These are phyloP conservation scores for Penicillium argentinense DNA, from an alignment of 495 filamentous ascomycete genomes.

Conservation along the genomic window DNA sequence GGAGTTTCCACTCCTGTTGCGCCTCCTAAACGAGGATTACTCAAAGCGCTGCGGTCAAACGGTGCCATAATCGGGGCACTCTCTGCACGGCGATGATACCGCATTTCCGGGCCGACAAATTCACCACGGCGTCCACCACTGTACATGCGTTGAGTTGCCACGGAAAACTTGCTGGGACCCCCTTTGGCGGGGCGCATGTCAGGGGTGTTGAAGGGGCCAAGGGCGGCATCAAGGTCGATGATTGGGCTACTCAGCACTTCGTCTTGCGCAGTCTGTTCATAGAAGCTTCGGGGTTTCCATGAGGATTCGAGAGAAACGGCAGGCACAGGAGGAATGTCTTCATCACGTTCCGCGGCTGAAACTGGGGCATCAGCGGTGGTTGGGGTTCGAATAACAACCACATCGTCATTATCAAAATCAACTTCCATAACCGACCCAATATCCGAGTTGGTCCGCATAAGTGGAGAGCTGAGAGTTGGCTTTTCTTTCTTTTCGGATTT, in stretches of 20 bases:
- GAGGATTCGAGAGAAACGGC: conserved; percentile 34
- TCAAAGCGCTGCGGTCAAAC: conserved; percentile 68
- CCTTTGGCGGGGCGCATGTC: conserved; percentile 46
- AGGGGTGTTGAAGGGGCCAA: conserved; percentile 89
- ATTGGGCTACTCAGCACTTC: conserved; percentile 66
- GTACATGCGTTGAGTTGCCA: conserved; percentile 77
- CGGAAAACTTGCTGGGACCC: conserved; percentile 54
- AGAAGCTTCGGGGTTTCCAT: conserved; percentile 51
- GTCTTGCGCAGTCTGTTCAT: conserved; percentile 44
- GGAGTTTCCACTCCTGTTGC: conserved; percentile 63
- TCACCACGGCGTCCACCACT: conserved; percentile 74
- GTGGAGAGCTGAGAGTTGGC: conserved; percentile 39
- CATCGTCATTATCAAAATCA: conserved; percentile 55
- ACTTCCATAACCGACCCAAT: conserved; percentile 46
- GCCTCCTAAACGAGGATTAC: conserved; percentile 63
- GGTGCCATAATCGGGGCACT: conserved; percentile 88
- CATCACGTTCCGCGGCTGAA: conserved; percentile 18
- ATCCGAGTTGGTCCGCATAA: conserved; percentile 44
- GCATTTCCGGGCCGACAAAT: conserved; percentile 78
- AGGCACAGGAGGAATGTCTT: conserved; percentile 26
- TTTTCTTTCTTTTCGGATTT: conserved; percentile 6
- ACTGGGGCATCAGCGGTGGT: conserved; percentile 35
- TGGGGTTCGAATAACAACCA: conserved; percentile 48
- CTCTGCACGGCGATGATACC: conserved; percentile 87
- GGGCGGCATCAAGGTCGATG: conserved; percentile 93